Base-by-base conservation (phyloP, 2,329 filamentous ascomycete genomes). In the Fusarium napiforme region DNA sequence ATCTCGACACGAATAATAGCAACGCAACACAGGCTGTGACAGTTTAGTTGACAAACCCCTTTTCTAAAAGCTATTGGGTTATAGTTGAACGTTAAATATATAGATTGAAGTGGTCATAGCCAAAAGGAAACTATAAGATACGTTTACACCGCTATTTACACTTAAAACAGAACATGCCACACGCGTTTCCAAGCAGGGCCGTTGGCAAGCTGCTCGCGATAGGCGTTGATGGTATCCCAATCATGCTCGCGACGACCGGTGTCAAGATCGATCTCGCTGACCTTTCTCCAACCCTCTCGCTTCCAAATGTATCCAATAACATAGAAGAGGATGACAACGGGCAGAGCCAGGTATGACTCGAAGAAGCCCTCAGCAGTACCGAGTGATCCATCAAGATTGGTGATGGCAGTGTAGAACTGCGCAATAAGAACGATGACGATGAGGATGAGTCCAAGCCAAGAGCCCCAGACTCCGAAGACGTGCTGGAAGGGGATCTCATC, bases 401-500 rank as follows among this genome's bases (percentile, higher is more conserved):
- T 79, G 1, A 88, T 79, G 7, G 86, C 85, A 6, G 83, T 83
- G 72, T 86, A 88, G 73, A 87, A 85, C 79, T 90, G 88, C 16
- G 88, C 89, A 34, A 87, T 81, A 34, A 91, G 80, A 11, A 91
- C 87, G 5, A 92, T 70, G 16, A 87, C 73, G 71, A 89, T 89
- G 37, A 93, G 84, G 40, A 79, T 63, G 8, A 93, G 81, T 11
- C 92, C 92, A 9, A 93, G 47, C 82, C 86, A 93, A 2, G 90
- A 93, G 23, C 92, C 92, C 12, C 82, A 83, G 7, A 93, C 84
- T 43, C 92, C 92, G 40, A 86, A 85, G 45, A 89, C 82, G 5
- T 90, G 89, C 58, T 85, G 81, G 83, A 92, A 94, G 0, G 92
- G 89, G 19, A 94, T 88, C 80, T 93, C 92, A 46, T 91, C 88